Percentiles rank a stretch among this genome's conserved stretches.
phyloP scores from a whole-genome alignment of 768 basidiomycete species.

The Hortiboletus flavorubellus region DNA sequence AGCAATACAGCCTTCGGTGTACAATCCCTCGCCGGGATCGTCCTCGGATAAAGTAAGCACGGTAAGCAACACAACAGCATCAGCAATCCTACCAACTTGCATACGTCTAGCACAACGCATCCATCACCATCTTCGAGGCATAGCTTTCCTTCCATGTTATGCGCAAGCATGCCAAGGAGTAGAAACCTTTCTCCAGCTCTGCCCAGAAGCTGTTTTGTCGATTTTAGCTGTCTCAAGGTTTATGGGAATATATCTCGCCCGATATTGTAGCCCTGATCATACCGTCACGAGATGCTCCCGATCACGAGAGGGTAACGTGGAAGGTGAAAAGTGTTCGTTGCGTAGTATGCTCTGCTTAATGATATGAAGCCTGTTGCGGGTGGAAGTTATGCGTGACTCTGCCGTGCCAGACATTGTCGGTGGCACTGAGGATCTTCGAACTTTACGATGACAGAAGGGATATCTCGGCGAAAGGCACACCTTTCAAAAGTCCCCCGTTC shows the following conservation, averaged over 20 bases:
- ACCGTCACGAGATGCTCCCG: slow-evolving; percentile 87
- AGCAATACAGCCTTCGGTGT: slow-evolving; percentile 94
- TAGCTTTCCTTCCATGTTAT: slow-evolving; percentile 86
- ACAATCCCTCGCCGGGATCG: slow-evolving; percentile 91
- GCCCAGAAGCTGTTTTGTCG: slow-evolving; percentile 94
- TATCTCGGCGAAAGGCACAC: slow-evolving; percentile 39
- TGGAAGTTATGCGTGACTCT: slow-evolving; percentile 72
- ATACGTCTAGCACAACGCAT: slow-evolving; percentile 82
- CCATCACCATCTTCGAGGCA: slow-evolving; percentile 95
- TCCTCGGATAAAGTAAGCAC: slow-evolving; percentile 42
- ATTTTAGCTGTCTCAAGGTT: slow-evolving; percentile 62
- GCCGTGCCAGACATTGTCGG: slow-evolving; percentile 80
- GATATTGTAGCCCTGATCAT: slow-evolving; percentile 26
- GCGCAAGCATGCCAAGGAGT: slow-evolving; percentile 87
- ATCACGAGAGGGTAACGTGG: slow-evolving; percentile 87
- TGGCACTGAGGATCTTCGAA: slow-evolving; percentile 42
- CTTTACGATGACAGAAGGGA: slow-evolving; percentile 6
- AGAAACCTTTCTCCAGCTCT: slow-evolving; percentile 87
- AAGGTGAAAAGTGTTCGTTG: slow-evolving; percentile 97
- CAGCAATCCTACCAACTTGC: slow-evolving; percentile 58
- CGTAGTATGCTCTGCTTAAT: slow-evolving; percentile 91
- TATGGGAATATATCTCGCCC: slow-evolving; percentile 16
- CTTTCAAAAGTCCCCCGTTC: slow-evolving; percentile 87
- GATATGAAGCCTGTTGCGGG: slow-evolving; percentile 83
- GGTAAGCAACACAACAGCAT: neutral